Evolutionary conservation across 169 alveolate species (phyloP), one percentile per base, ranked within the genome.

Genomic region (Plasmodium vivax): DNA sequence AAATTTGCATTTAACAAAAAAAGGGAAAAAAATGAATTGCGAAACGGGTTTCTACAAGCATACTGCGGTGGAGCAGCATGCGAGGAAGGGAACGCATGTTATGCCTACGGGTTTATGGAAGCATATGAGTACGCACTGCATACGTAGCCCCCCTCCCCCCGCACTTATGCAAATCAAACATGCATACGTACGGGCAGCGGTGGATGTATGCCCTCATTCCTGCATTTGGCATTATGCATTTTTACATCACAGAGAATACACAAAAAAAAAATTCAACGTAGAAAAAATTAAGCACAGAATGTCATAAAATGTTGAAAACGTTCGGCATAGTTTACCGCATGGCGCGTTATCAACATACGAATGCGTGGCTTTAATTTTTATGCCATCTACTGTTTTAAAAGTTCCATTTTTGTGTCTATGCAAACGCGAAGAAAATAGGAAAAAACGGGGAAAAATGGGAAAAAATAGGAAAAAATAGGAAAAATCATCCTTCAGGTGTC

Each of bases 331-430:
- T 51, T 51, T 12, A 51, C 62, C 62, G 62, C 62, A 68, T 68
- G 77, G 38, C 32, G 36, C 38, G 36, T 68, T 68, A 68, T 27
- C 14, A 68, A 68, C 77, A 68, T 30, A 6, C n/a, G 41, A 68
- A 68, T 68, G 12, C 7, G n/a, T 68, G 12, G 27, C 43, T 6
- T 68, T 23, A 23, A 68, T 23, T 19, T 27, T 68, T 68, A 68
- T 27, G 23, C 23, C 77, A 68, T 6, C 41, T 23, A 19, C 77
- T 19, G 38, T n/a, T 68, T 68, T 68, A 68, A 19, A 68, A 68
- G 77, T 68, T 19, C 77, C 77, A 68, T 68, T 68, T 68, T 68
- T 68, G 77, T 68, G 77, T 68, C 77, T 68, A 68, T 2, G 77
- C 38, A 30, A 68, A 68, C 9, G 30, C 12, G 38, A 27, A 62